Evolutionary conservation across 1,139 yeast genomes (phyloP).

Genomic region (Pichia sp.): DNA sequence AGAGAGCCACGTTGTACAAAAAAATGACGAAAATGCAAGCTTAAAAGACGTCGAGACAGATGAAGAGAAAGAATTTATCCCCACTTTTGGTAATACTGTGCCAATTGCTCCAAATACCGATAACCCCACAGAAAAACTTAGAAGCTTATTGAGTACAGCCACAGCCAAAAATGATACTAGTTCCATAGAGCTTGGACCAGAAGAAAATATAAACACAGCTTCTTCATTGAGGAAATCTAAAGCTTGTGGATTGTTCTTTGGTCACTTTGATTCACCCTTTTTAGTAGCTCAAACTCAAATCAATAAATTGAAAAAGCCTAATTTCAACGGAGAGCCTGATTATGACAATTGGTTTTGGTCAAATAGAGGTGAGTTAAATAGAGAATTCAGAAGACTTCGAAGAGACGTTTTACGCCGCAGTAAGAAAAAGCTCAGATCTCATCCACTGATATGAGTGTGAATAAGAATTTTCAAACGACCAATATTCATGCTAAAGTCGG

Average conservation of each 20-base stretch:
- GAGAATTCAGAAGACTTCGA: slow-evolving; percentile 66
- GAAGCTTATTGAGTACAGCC: slow-evolving; percentile 44
- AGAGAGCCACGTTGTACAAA: too few relatives aligned
- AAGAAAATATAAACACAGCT: neutral
- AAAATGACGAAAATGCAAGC: neutral
- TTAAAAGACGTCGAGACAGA: slow-evolving; percentile 34
- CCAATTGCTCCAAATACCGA: slow-evolving; percentile 47
- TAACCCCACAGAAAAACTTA: slow-evolving; percentile 51
- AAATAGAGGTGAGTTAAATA: slow-evolving; percentile 70
- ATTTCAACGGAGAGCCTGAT: slow-evolving; percentile 37
- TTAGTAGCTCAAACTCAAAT: slow-evolving; percentile 77
- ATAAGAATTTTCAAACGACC: too few relatives aligned
- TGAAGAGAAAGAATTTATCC: slow-evolving; percentile 22
- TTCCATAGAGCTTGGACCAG: slow-evolving; percentile 18
- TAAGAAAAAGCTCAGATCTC: slow-evolving; percentile 12
- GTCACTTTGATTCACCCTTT: slow-evolving; percentile 80
- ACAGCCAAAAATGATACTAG: slow-evolving; percentile 31
- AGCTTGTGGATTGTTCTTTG: slow-evolving; percentile 64
- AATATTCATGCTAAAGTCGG: too few relatives aligned
- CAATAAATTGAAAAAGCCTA: slow-evolving; percentile 42
- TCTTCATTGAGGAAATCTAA: slow-evolving; percentile 16
- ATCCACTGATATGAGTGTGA: slow-evolving; percentile 2
- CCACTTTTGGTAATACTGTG: slow-evolving; percentile 15
- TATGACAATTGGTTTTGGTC: slow-evolving; percentile 82
- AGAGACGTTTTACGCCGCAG: slow-evolving; percentile 63